Evolutionary conservation across 2,329 filamentous ascomycete genomes (phyloP), one percentile per base, ranked within the genome.

Genomic region (Calonectria pteridis): DNA sequence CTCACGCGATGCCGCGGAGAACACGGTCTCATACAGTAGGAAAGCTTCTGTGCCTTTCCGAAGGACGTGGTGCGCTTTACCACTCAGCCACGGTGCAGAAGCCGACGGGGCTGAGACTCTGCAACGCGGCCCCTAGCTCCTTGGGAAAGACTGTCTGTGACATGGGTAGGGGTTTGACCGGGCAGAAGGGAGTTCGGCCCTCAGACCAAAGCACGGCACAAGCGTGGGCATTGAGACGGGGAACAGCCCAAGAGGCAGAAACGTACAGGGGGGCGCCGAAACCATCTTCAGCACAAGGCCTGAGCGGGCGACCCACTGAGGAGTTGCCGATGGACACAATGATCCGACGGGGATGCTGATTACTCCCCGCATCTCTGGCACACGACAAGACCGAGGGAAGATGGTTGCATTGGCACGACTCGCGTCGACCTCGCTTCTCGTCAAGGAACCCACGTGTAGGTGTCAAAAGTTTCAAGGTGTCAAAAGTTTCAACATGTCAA

Each of bases 401-500:
- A 26, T n/a, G n/a, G 16, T 59, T 59, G 16, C 26, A 40, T 23
- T 6, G n/a, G 7, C 23, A 62, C 55, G 33, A 40, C 55, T 62
- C 55, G 31, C 23, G 14, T 35, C 5, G 6, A 18, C 26, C 14
- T 62, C 55, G 55, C 6, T 62, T 33, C 0, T 29, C 18, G 55
- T 9, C 11, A 18, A 9, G 11, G 55, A 37, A 26, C 26, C 55
- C 35, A 62, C 55, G 55, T 62, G 55, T 62, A 28, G 16, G 31
- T 40, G 55, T 62, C 55, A 62, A 62, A n/a, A 28, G 23, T 62
- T 33, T 62, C 55, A 62, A 62, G 7, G 4, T 62, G 55, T 29
- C 55, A 62, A 62, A 40, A 28, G 23, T 62, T 33, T 62, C 55
- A 62, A 62, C 14, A 9, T 62, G 55, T 29, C 55, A 62, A 62